These are phyloP conservation scores for Pisolithus orientalis DNA, from an alignment of 768 basidiomycete species.

Conservation along the genomic window DNA sequence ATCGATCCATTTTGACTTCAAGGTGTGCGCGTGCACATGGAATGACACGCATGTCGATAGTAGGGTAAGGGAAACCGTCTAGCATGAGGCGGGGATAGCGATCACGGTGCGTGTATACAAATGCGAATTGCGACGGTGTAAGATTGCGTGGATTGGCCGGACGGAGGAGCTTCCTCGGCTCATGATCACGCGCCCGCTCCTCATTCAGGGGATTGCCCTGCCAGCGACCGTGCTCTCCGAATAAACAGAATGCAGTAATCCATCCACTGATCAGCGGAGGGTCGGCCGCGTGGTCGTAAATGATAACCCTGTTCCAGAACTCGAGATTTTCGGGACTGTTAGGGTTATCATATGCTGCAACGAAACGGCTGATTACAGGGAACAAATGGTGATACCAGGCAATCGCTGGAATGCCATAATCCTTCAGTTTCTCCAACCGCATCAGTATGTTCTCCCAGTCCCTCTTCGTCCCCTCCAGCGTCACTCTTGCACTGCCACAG, in stretches of 20 bases:
- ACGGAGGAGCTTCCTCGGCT: constrained; percentile 27
- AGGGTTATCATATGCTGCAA: constrained; percentile 31
- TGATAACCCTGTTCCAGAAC: constrained; percentile 34
- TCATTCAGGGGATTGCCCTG: constrained; percentile 24
- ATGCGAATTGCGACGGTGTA: constrained; percentile 20
- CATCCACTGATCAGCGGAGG: constrained; percentile 31
- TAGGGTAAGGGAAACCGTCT: constrained; percentile 26
- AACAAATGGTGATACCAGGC: constrained; percentile 36
- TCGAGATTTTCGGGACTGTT: constrained; percentile 23
- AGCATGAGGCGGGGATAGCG: constrained; percentile 15
- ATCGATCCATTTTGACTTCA: constrained; percentile 24
- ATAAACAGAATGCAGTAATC: constrained; percentile 34
- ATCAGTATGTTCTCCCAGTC: constrained; percentile 34
- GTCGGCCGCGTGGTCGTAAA: constrained; percentile 22
- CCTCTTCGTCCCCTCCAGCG: constrained; percentile 33
- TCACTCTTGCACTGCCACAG: constrained; percentile 41
- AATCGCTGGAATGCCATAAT: constrained; percentile 31
- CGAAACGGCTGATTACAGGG: constrained; percentile 33
- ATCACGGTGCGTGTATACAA: constrained; percentile 19
- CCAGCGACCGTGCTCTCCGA: constrained; percentile 27
- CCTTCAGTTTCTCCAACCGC: constrained; percentile 33
- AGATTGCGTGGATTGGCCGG: constrained; percentile 21
- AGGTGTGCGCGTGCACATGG: constrained; percentile 25
- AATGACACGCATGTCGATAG: constrained; percentile 20
- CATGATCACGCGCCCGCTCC: constrained; percentile 21